Conservation (phyloP, 257 asterid species). For the Lantana camara region DNA sequence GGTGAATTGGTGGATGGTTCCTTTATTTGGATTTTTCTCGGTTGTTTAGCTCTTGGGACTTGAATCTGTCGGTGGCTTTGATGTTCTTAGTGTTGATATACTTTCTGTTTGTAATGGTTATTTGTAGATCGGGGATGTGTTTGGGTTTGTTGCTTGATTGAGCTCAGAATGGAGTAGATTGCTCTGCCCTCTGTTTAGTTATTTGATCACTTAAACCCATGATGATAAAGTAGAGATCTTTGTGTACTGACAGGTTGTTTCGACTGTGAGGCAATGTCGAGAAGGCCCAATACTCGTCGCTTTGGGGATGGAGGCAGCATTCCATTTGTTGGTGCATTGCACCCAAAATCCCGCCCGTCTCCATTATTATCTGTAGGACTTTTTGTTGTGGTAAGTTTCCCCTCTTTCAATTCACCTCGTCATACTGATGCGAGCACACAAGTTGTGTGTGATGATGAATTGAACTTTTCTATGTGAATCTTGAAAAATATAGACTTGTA, state of each 20-base stretch:
- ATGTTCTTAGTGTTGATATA: background rate
- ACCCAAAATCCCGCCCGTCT: slow-evolving; percentile 76
- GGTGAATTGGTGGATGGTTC: background rate
- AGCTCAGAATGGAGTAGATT: slow-evolving; percentile 4
- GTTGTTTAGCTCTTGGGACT: slow-evolving; percentile 1
- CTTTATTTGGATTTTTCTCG: background rate
- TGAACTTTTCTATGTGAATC: background rate
- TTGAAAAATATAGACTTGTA: background rate
- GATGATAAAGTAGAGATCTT: background rate
- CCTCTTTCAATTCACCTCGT: slow-evolving; percentile 14
- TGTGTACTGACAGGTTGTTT: slow-evolving; percentile 29
- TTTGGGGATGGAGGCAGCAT: slow-evolving; percentile 62
- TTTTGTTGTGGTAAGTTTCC: slow-evolving; percentile 67
- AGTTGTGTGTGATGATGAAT: background rate
- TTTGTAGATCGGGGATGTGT: slow-evolving; percentile 2
- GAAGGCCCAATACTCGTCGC: slow-evolving; percentile 83
- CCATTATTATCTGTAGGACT: slow-evolving; percentile 73
- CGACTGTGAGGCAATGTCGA: slow-evolving; percentile 55
- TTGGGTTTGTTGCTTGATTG: slow-evolving; percentile 6
- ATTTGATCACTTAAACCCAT: background rate
- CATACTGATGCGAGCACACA: background rate
- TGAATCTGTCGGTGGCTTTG: slow-evolving; percentile 9
- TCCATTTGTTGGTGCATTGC: slow-evolving; percentile 77
- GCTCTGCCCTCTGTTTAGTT: slow-evolving; percentile 7
- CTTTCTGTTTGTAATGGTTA: background rate